Evolutionary conservation across 1,284 basidiomycete genomes (phyloP).

Genomic region (Sphaerobolus stellatus): DNA sequence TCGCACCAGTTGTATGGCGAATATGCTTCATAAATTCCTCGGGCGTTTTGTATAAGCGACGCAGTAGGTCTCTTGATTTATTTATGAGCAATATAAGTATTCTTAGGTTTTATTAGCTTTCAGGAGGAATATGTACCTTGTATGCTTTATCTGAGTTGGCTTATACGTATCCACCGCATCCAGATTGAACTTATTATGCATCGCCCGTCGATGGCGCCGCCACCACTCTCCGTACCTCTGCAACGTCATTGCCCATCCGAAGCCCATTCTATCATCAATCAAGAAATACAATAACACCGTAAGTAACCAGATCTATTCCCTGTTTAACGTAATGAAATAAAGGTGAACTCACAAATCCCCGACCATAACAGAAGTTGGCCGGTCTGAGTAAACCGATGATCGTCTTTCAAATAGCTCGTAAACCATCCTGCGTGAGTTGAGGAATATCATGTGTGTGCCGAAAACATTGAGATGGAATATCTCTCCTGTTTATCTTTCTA

Average conservation of each 20-base stretch:
- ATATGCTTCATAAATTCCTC: not conserved
- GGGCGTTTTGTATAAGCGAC: not conserved
- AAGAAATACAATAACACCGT: not conserved
- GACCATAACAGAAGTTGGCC: constrained; percentile 27
- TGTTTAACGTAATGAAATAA: not conserved
- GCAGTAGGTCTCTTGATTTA: not conserved
- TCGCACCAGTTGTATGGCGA: not conserved
- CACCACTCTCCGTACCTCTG: constrained; percentile 24
- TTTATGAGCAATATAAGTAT: not conserved
- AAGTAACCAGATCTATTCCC: not conserved
- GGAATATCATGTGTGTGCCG: constrained; percentile 42
- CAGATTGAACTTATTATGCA: constrained; percentile 26
- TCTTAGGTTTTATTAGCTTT: not conserved
- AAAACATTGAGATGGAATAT: constrained; percentile 42
- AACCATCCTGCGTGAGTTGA: constrained; percentile 41
- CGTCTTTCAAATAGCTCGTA: constrained; percentile 48
- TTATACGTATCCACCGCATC: constrained; percentile 32
- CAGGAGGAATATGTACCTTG: constrained; percentile 20
- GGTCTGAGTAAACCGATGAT: constrained; percentile 49
- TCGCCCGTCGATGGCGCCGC: constrained; percentile 22
- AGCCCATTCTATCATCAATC: constrained; percentile 44
- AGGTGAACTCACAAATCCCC: constrained; percentile 5
- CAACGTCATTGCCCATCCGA: constrained; percentile 44
- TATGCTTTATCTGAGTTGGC: constrained; percentile 38
- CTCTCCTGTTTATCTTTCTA: no score